phyloP scores from a whole-genome alignment of 306 rosid genomes.

The Arachis hypogaea region DNA sequence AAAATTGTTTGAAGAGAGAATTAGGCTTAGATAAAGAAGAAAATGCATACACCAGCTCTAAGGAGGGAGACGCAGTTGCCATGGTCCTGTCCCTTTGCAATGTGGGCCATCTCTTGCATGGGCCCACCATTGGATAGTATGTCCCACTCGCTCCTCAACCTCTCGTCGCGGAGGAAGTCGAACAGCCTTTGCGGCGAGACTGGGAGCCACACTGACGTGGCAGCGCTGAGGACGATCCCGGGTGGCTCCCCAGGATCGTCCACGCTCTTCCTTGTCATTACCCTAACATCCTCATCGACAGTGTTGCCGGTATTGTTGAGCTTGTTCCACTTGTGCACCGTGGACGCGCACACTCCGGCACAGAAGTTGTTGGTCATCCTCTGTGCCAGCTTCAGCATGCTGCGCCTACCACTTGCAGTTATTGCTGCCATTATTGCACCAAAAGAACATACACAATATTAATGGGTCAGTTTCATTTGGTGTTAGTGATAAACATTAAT shows the following conservation, averaged over 20 bases:
- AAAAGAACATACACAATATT: no score
- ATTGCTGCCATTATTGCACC: constrained; percentile 44
- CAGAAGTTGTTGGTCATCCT: constrained; percentile 97
- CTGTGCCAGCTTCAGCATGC: constrained; percentile 96
- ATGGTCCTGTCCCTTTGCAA: constrained; percentile 88
- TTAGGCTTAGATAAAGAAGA: background rate
- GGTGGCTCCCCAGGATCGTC: constrained; percentile 98
- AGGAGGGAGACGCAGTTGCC: constrained; percentile 93
- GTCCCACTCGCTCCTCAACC: constrained; percentile 94
- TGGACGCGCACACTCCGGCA: constrained; percentile 92
- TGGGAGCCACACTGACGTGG: constrained; percentile 92
- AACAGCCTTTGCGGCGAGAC: constrained; percentile 67
- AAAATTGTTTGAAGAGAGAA: background rate
- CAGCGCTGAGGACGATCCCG: constrained; percentile 91
- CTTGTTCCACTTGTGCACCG: constrained; percentile 95
- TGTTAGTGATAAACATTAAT: background rate
- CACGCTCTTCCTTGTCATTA: constrained; percentile 90
- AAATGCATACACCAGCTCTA: constrained; percentile 63
- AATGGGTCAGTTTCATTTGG: background rate
- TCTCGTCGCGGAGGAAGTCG: constrained; percentile 81
- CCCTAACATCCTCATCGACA: constrained; percentile 85
- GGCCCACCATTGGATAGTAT: constrained; percentile 96
- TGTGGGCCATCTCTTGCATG: constrained; percentile 98
- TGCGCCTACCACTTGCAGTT: constrained; percentile 69
- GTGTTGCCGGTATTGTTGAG: constrained; percentile 57